These are phyloP conservation scores for Russula compacta DNA, from an alignment of 768 basidiomycete genomes.

Conservation along the genomic window DNA sequence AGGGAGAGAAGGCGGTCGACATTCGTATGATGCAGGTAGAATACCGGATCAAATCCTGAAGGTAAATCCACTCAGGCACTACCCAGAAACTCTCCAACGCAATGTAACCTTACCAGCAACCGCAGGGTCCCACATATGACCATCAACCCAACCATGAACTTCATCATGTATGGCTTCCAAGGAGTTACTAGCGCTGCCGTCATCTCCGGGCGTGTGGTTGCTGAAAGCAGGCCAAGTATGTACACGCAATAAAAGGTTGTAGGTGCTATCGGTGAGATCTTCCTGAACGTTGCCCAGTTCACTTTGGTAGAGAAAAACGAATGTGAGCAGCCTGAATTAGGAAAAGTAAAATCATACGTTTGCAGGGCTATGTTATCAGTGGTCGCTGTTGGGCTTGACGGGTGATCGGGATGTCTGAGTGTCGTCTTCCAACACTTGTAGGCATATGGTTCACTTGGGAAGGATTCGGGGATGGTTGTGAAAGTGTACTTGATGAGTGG, in stretches of 20 bases:
- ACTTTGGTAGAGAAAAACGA: not conserved
- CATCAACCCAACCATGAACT: slow-evolving; percentile 29
- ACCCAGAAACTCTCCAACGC: not conserved
- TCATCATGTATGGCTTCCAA: slow-evolving; percentile 42
- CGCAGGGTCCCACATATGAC: slow-evolving; percentile 18
- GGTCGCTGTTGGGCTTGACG: not conserved
- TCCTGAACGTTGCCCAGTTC: not conserved
- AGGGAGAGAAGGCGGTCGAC: slow-evolving; percentile 45
- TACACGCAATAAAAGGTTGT: slow-evolving; percentile 32
- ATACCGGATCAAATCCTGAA: slow-evolving; percentile 43
- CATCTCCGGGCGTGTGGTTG: slow-evolving; percentile 34
- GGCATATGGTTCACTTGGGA: not conserved
- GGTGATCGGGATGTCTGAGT: slow-evolving; percentile 4
- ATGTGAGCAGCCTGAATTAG: not conserved
- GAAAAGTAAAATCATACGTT: slow-evolving; percentile 18
- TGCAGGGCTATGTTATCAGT: slow-evolving; percentile 25
- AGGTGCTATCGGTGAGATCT: slow-evolving; percentile 2
- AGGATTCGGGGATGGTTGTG: slow-evolving; percentile 23
- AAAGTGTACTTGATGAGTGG: slow-evolving; percentile 31
- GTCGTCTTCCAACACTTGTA: slow-evolving; percentile 11
- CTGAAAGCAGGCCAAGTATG: slow-evolving; percentile 38
- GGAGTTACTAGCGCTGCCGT: slow-evolving; percentile 35
- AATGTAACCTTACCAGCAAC: slow-evolving; percentile 40
- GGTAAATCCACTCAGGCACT: slow-evolving; percentile 18
- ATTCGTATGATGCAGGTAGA: slow-evolving; percentile 45